Base-by-base conservation (phyloP, 176 grass and related monocot species). In the Alopecurus myosuroides region DNA sequence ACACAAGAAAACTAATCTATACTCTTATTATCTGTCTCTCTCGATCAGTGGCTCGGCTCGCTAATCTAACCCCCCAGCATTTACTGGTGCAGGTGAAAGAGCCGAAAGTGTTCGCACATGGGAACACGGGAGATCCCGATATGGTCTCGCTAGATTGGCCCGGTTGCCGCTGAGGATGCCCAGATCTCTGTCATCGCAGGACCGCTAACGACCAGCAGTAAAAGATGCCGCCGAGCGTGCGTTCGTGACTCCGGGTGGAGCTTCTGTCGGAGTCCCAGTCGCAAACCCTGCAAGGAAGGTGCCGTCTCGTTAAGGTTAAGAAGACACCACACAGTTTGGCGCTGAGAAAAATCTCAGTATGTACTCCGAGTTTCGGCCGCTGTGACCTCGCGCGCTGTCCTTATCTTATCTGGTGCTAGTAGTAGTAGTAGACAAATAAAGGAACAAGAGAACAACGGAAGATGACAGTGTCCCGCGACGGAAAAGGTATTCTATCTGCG, bases 91-190 rank as follows among this genome's bases (percentile, higher is more conserved):
- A 96, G 97, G 82, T 94, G 72, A 92, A 96, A 90, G 97, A 92
- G 70, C 86, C 97, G 7, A 99, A 92, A 85, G 89, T 99, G 76
- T 99, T 90, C 51, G 86, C 94, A 79, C 97, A 92, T 88, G 89
- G 93, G 84, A 96, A 88, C 57, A 61, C 66, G 69, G 81, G 74
- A 78, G 81, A 92, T 39, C 48, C 77, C 35, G 88, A 60, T 86
- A 74, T 94, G 79, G 35, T 91, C 51, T 89, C 77, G 33, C 85
- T 86, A 77, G 87, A 88, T 69, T 96, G 91, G 86, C 88, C 91
- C 14, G 91, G 97, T 41, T 96, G 94, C 53, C 80, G 78, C 31
- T 98, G 82, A 69, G 36, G 22, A 75, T 40, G 11, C 22, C 15
- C 49, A 42, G 58, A 76, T 91, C 50, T 84, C 40, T 68, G 46